Evolutionary conservation across 2,329 filamentous ascomycete genomes (phyloP).

Genomic region (Parastagonospora avenae): DNA sequence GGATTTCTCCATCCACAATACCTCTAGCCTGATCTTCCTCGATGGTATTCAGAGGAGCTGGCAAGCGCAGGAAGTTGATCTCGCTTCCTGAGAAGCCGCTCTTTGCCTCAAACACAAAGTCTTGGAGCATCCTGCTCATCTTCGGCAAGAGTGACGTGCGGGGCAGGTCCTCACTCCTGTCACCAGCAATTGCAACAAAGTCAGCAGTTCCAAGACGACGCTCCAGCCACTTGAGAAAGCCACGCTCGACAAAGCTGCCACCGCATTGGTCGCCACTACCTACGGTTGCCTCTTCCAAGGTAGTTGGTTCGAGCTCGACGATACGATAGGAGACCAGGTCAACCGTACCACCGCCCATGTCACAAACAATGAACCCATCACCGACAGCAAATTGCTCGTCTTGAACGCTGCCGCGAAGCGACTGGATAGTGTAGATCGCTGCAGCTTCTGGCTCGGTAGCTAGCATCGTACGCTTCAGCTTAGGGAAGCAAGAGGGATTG

Average conservation of each 20-base stretch:
- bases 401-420: slow-evolving; percentile 13
- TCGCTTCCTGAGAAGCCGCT: slow-evolving; percentile 26
- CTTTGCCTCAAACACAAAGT: slow-evolving; percentile 27
- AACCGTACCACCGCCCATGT: slow-evolving; percentile 38
- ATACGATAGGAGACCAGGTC: slow-evolving; percentile 36
- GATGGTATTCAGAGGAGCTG: slow-evolving; percentile 18
- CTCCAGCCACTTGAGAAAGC: slow-evolving; percentile 29
- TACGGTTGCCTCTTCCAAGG: slow-evolving; percentile 26
- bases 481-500: slow-evolving; percentile 12
- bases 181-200: slow-evolving; percentile 25
- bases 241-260: slow-evolving; percentile 32
- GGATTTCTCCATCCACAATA: slow-evolving; percentile 31
- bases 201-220: slow-evolving; percentile 19
- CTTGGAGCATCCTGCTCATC: slow-evolving; percentile 20
- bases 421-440: slow-evolving; percentile 30
- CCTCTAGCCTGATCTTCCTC: slow-evolving; percentile 22
- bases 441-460: slow-evolving; percentile 34
- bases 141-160: slow-evolving; percentile 18
- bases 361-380: slow-evolving; percentile 35
- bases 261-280: slow-evolving; percentile 35
- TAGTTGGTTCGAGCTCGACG: slow-evolving; percentile 6
- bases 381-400: slow-evolving; percentile 12
- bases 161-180: slow-evolving; percentile 10
- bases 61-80: slow-evolving; percentile 19
- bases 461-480: slow-evolving; percentile 5